Conservation (phyloP, 2,329 filamentous ascomycete species). For the Penicillium sp. region DNA sequence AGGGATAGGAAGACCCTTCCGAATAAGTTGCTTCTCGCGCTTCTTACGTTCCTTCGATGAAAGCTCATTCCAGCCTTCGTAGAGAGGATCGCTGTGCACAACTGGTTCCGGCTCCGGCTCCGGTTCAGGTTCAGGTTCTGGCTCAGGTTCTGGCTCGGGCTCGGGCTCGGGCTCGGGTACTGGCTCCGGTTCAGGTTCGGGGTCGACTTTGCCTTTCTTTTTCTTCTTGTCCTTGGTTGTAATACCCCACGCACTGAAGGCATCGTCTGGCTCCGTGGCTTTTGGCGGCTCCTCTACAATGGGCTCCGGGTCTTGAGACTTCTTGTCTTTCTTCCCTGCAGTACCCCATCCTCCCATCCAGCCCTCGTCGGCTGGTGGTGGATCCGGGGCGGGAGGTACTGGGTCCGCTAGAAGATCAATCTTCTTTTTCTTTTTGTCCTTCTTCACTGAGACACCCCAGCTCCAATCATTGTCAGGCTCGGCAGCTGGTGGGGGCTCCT, state of each 20-base stretch:
- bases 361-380: constrained; percentile 35
- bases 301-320: constrained; percentile 29
- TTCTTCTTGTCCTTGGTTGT: constrained; percentile 32
- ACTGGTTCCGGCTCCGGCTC: constrained; percentile 25
- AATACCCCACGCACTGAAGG: constrained; percentile 29
- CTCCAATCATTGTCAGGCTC: constrained; percentile 31
- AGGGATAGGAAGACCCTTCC: constrained; percentile 32
- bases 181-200: constrained; percentile 20
- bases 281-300: constrained; percentile 22
- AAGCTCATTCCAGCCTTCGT: constrained; percentile 36
- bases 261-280: constrained; percentile 27
- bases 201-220: constrained; percentile 32
- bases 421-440: constrained; percentile 37
- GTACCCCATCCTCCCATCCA: constrained; percentile 36
- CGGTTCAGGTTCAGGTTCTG: constrained; percentile 33
- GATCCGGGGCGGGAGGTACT: constrained; percentile 28
- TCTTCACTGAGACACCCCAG: constrained; percentile 28
- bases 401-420: constrained; percentile 28
- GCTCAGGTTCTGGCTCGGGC: constrained; percentile 34
- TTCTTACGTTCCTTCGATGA: constrained; percentile 49
- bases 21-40: constrained; percentile 35
- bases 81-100: constrained; percentile 38
- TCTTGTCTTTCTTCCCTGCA: constrained; percentile 43
- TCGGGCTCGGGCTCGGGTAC: constrained; percentile 29
- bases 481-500: constrained; percentile 19